Evolutionary conservation across 805 yeast species (phyloP).

Genomic region (Wickerhamia fluorescens): DNA sequence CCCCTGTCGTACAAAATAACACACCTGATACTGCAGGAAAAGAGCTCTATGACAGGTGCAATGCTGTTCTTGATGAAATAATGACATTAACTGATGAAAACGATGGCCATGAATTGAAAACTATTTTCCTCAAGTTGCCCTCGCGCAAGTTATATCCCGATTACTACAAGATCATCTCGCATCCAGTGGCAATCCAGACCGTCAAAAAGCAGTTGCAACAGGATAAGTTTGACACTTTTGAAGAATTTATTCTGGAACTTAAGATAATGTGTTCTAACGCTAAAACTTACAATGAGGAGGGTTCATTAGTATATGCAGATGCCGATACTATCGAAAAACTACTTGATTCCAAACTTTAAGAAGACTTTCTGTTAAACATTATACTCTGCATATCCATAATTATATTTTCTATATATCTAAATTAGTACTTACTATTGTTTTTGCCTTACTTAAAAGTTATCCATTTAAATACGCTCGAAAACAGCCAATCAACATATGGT

Average conservation of each 20-base stretch:
- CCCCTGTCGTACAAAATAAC: slow-evolving; percentile 4
- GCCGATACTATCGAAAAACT: slow-evolving; percentile 41
- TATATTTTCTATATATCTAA: not conserved
- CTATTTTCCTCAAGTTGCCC: slow-evolving; percentile 61
- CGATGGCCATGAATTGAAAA: slow-evolving; percentile 30
- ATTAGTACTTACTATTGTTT: not conserved
- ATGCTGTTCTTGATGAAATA: slow-evolving; percentile 38
- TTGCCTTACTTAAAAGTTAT: not conserved
- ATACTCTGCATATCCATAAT: no score
- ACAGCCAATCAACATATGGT: no score
- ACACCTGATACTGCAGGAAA: slow-evolving; percentile 8
- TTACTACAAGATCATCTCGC: slow-evolving; percentile 59
- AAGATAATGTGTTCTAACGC: slow-evolving; percentile 68
- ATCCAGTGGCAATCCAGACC: slow-evolving; percentile 54
- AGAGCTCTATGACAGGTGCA: slow-evolving; percentile 15
- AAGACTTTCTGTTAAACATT: not conserved
- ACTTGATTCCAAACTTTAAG: slow-evolving; percentile 11
- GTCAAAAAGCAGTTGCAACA: slow-evolving; percentile 43
- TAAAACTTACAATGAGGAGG: slow-evolving; percentile 61
- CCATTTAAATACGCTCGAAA: no score
- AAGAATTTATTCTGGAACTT: slow-evolving; percentile 53
- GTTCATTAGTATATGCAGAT: slow-evolving; percentile 55
- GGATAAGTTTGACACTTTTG: slow-evolving; percentile 29
- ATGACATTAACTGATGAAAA: slow-evolving; percentile 36
- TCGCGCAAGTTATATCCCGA: slow-evolving; percentile 74